Base-by-base conservation (phyloP, 768 basidiomycete species). In the Boletales sp. region DNA sequence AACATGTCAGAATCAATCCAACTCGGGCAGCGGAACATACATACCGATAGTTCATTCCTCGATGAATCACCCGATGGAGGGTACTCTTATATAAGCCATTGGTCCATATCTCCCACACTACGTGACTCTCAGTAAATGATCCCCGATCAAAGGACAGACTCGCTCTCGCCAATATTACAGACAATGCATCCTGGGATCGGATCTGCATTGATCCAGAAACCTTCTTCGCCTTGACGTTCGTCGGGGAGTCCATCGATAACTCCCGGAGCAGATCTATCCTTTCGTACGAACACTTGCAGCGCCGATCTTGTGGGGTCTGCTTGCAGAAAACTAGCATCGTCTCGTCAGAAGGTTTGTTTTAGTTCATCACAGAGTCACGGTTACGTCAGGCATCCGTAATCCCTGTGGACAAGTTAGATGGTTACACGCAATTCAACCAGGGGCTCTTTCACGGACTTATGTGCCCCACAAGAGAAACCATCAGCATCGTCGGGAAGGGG, bases 101-200 rank as follows among this genome's bases (percentile, higher is more conserved):
- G 6, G 87, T 85, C 92, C 92, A 95, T 40, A 85, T 77, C 74
- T 94, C 88, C 88, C 91, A 93, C 91, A 93, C 87, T 89, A 54
- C 37, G 39, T 11, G 14, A 39, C n/a, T 12, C 8, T 35, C 17
- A 7, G 48, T 56, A 15, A 61, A 41, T 31, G 11, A 18, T 30
- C 41, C 37, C 24, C 36, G 34, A 12, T 15, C 29, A 32, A 32
- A 18, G 24, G 37, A 45, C 35, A 10, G 29, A 69, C 85, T 64
- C 51, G 89, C 92, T 95, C 74, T 91, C 87, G 19, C 93, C 93
- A 36, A 97, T 84, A 59, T 97, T 97, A 66, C 90, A 92, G 17
- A 97, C 89, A 8, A 95, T 73, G 55, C 88, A 90, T 9, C 84
- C 86, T 13, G 82, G 83, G 18, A 90, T 78, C 0, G 94, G 94